These are phyloP conservation scores for Truncatella angustata DNA, from an alignment of 2,329 filamentous ascomycete species.

Conservation along the genomic window DNA sequence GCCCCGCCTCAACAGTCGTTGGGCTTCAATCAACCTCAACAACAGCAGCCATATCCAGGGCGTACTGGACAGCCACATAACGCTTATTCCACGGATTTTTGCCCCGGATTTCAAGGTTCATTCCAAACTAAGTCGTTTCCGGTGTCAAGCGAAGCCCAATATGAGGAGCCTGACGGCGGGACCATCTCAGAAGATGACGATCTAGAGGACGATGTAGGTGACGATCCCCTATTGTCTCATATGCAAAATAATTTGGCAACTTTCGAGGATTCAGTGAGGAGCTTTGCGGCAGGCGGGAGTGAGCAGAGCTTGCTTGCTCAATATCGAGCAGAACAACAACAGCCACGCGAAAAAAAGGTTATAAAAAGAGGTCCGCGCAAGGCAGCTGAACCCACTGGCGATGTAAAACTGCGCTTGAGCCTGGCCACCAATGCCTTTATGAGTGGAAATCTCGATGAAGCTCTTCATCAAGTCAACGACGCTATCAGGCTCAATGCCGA, in stretches of 20 bases:
- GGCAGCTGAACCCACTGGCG: conserved; percentile 65
- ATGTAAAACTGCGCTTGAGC: conserved; percentile 67
- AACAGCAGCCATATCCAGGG: neutral
- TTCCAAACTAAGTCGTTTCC: too few species aligned
- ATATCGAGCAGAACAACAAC: conserved; percentile 2
- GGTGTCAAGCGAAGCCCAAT: too few species aligned
- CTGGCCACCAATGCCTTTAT: conserved; percentile 69
- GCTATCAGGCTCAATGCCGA: conserved; percentile 68
- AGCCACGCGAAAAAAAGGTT: neutral
- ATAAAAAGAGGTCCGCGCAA: conserved; percentile 49
- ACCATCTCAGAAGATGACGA: neutral
- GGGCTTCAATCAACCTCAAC: neutral
- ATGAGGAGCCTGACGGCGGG: neutral
- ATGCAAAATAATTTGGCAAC: conserved; percentile 12
- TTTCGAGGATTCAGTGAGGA: conserved; percentile 13
- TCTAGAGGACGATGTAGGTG: neutral
- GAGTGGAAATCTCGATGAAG: conserved; percentile 56
- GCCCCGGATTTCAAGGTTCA: too few species aligned
- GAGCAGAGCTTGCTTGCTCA: conserved; percentile 1
- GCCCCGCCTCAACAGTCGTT: neutral
- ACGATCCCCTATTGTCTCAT: conserved; percentile 10
- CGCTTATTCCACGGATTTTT: neutral
- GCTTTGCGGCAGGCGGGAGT: conserved; percentile 9
- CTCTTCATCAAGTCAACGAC: conserved; percentile 57
- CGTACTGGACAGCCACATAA: neutral